Percentiles rank a stretch among this genome's conserved stretches.
Conservation (phyloP, 1,284 basidiomycete genomes). For the Cutaneotrichosporon mucoides region DNA sequence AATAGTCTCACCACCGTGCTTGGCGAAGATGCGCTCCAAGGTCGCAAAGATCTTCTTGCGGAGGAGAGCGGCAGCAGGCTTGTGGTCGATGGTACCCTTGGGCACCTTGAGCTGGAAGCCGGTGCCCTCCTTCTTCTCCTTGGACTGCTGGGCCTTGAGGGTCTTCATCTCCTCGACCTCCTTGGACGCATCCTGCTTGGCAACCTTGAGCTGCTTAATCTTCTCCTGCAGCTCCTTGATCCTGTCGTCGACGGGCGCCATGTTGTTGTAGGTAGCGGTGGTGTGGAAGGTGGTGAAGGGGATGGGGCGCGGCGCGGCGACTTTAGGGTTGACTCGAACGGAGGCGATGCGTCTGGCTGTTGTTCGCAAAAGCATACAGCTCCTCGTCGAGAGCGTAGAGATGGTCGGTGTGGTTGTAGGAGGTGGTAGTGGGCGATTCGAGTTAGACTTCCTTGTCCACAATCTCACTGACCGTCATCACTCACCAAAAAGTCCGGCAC, state of each 20-base stretch:
- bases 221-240: conserved; percentile 42
- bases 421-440: neutral
- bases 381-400: neutral
- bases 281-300: conserved; percentile 3
- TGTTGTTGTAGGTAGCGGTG: conserved; percentile 1
- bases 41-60: conserved; percentile 85
- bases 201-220: conserved; percentile 47
- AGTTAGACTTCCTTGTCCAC: neutral
- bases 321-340: neutral
- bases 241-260: conserved; percentile 24
- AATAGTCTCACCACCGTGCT: conserved; percentile 85
- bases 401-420: neutral
- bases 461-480: neutral
- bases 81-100: conserved; percentile 93
- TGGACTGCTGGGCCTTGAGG: conserved; percentile 37
- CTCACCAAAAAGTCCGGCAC: conserved; percentile 12
- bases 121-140: conserved; percentile 50
- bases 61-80: conserved; percentile 88
- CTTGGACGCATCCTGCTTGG: conserved; percentile 43
- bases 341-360: neutral
- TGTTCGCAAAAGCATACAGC: conserved; percentile 17
- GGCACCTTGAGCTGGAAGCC: conserved; percentile 37
- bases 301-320: neutral
- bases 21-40: conserved; percentile 82
- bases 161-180: conserved; percentile 48